Conservation (phyloP, 768 basidiomycete genomes). For the Amanita polypyramis region DNA sequence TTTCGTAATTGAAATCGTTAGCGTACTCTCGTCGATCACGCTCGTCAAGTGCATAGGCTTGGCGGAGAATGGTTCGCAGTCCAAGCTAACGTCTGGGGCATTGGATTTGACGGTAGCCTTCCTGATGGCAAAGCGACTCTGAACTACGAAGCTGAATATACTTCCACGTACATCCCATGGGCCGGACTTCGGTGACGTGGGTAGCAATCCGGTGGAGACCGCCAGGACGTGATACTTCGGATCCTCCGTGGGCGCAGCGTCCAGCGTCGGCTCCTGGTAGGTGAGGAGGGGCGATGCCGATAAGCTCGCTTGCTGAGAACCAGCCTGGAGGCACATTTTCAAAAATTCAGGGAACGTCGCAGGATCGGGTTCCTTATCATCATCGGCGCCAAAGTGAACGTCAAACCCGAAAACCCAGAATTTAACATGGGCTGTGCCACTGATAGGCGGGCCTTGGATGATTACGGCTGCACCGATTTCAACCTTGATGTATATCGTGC, state of each 20-base stretch:
- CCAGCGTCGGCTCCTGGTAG: not conserved
- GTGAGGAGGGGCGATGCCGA: not conserved
- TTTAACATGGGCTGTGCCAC: conserved; percentile 1
- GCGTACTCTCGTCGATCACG: not conserved
- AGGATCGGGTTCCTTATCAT: not conserved
- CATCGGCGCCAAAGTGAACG: not conserved
- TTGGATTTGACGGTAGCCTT: not conserved
- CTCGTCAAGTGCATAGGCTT: not conserved
- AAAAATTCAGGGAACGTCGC: not conserved
- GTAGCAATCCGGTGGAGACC: not conserved
- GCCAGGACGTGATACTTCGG: not conserved
- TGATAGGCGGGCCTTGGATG: conserved; percentile 3
- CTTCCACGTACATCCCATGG: not conserved
- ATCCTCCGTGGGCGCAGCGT: not conserved
- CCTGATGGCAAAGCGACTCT: not conserved
- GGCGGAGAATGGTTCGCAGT: not conserved
- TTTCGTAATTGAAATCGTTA: not conserved
- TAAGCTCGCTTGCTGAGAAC: not conserved
- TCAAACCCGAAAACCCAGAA: not conserved
- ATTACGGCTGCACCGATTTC: not conserved
- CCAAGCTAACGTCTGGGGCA: not conserved
- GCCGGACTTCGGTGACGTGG: not conserved
- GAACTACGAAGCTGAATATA: not conserved
- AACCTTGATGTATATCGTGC: not conserved
- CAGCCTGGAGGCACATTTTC: not conserved